Base-by-base conservation (phyloP, 345 rosid genomes). In the Cardamine chenopodiifolia region DNA sequence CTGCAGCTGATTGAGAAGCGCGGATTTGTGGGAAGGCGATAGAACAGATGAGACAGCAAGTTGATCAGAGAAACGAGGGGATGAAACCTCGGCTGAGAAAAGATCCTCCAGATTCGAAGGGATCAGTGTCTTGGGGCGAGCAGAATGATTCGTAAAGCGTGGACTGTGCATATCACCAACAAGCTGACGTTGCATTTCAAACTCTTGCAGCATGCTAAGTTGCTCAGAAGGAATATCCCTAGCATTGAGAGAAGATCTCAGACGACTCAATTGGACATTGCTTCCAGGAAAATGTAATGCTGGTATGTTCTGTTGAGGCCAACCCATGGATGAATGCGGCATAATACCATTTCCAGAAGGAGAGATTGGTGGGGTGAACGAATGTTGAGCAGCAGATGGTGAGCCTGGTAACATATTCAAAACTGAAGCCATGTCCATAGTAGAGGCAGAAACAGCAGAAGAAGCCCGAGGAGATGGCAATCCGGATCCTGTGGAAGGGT, bases 281-380 rank as follows among this genome's bases (percentile, higher is more conserved):
- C 89, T 82, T 70, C 93, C 93, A 0, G 96, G 87, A 18, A 93
- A 94, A 79, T 91, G 93, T 80, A 93, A 75, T 8, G 90, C 81
- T 1, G 98, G 97, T 20, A 93, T 87, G 71, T 91, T 90, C 72
- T 89, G 98, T 62, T 90, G 98, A 37, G 92, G 85, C 97, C 96
- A 91, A 29, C 85, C 85, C 55, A 83, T 83, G 11, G 88, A 85
- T 3, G 91, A 81, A 73, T 86, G 93, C 0, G 91, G 71, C 66
- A 62, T 75, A 44, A 80, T 76, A 40, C 90, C 92, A 68, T 85
- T 91, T 29, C 86, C 86, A 42, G 98, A 88, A 6, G 97, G 98
- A 74, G 98, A 93, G 86, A 89, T 80, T 4, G 96, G 96, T 2
- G 96, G 95, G 67, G 97, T 87, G 75, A 86, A 93, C 1, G 86